Evolutionary conservation across 768 basidiomycete genomes (phyloP).

Genomic region (Leccinum boreale): DNA sequence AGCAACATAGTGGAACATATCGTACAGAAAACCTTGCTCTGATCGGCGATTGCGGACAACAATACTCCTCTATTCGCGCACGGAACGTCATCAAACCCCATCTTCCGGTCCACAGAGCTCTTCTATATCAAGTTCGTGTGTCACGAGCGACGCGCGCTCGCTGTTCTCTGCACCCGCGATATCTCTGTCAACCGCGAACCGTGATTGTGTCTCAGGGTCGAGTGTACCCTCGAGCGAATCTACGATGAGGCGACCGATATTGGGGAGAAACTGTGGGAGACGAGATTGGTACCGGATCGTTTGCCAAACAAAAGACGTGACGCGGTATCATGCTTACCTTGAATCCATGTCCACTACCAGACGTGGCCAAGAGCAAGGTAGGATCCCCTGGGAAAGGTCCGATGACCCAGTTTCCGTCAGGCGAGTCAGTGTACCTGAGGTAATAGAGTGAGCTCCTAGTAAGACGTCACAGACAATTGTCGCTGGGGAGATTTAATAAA

Average conservation of each 20-base stretch:
- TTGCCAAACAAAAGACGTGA: neutral
- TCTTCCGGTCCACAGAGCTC: slow-evolving; percentile 52
- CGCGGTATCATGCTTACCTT: slow-evolving; percentile 47
- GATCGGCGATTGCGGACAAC: neutral
- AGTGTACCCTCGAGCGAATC: slow-evolving; percentile 68
- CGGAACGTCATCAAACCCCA: neutral
- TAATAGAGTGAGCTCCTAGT: neutral
- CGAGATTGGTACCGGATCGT: neutral
- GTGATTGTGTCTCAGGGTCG: slow-evolving; percentile 44
- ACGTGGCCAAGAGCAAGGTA: slow-evolving; percentile 77
- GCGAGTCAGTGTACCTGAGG: slow-evolving; percentile 83
- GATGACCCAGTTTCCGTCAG: slow-evolving; percentile 87
- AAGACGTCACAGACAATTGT: neutral
- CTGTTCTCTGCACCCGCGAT: slow-evolving; percentile 17
- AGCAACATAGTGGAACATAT: neutral
- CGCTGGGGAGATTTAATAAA: neutral
- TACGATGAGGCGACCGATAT: slow-evolving; percentile 73
- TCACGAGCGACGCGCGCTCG: slow-evolving; percentile 13
- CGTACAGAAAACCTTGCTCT: neutral
- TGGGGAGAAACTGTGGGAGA: slow-evolving; percentile 72
- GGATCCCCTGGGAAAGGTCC: slow-evolving; percentile 61
- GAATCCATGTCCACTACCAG: slow-evolving; percentile 85
- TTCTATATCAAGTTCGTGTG: slow-evolving; percentile 41
- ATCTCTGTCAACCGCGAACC: slow-evolving; percentile 63
- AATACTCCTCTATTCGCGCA: neutral